phyloP scores from a whole-genome alignment of 768 basidiomycete genomes.

The Fomitopsis pulvina region DNA sequence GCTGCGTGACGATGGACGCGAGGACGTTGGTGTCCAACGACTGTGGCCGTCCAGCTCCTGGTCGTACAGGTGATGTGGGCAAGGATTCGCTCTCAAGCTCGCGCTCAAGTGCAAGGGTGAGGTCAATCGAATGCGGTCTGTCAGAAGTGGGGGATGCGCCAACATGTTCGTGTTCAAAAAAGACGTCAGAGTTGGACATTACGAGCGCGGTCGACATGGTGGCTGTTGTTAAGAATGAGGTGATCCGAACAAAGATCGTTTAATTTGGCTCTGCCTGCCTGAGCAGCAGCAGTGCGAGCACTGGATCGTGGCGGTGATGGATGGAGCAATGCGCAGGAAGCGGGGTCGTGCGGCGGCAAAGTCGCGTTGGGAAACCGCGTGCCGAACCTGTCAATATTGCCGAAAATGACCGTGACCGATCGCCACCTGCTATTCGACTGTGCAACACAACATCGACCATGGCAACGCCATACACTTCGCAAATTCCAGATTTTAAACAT shows the following conservation, averaged over 20 bases:
- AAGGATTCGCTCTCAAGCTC: slow-evolving; percentile 64
- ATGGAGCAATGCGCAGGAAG: background rate
- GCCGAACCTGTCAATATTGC: background rate
- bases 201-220: slow-evolving; percentile 8
- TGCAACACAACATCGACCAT: background rate
- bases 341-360: background rate
- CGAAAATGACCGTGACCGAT: background rate
- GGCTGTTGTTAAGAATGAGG: slow-evolving; percentile 1
- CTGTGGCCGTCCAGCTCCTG: slow-evolving; percentile 29
- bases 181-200: slow-evolving; percentile 24
- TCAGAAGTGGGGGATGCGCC: slow-evolving; percentile 19
- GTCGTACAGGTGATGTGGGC: slow-evolving; percentile 32
- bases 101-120: slow-evolving; percentile 72
- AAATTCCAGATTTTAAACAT: background rate
- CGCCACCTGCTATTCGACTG: background rate
- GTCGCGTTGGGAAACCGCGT: background rate
- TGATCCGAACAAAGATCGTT: background rate
- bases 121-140: slow-evolving; percentile 58
- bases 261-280: background rate
- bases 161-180: background rate
- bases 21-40: slow-evolving; percentile 72
- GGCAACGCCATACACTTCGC: background rate
- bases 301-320: slow-evolving; percentile 2
- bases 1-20: slow-evolving; percentile 67
- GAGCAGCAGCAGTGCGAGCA: background rate